Base-by-base conservation (phyloP, 1,139 yeast genomes). In the Zygoascus meyerae region DNA sequence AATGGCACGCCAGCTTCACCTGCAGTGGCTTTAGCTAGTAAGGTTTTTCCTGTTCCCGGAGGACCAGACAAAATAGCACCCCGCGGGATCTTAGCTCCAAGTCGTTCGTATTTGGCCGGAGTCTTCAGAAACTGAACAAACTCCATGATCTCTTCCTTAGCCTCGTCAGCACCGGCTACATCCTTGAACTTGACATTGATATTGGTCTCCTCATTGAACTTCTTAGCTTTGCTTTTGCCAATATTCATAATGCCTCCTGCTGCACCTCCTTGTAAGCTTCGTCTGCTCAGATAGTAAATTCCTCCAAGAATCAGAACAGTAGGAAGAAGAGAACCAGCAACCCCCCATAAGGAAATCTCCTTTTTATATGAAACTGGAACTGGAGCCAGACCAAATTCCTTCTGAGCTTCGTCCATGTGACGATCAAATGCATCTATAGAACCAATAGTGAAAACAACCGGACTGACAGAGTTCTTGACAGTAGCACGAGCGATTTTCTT, bases 1-100 rank as follows among this genome's bases (percentile, higher is more conserved):
- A 92, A 92, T 32, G 98, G 97, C 40, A 92, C 98, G 42, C 90
- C 95, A 0, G 98, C 97, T 66, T 92, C 98, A 53, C 98, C 97
- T 1, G 98, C 98, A 31, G 97, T 92, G 8, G 98, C 98, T 66
- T 86, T 90, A 9, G 98, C 98, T 49, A 92, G 72, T 52, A 92
- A 72, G 1, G 98, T 92, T 67, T 92, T 92, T 79, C 98, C 98
- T 5, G 98, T 92, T 73, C 98, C 98, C 42, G 98, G 98, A 8
- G 97, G 96, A 49, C 98, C 98, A 10, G 96, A 86, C 51, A 92
- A 71, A 55, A 92, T 87, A 5, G 98, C 98, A 59, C 98, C 98
- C 63, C 97, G 79, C 44, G 98, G 98, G 55, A 92, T 92, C 67
- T 87, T 86, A 17, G 97, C 98, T 31, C 98, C 98, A 43, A 92